A percentile compares a stretch with the other conserved stretches of the same genome.
Evolutionary conservation across 2,329 filamentous ascomycete genomes (phyloP).

Genomic region (Penicillium psychrosexuale): DNA sequence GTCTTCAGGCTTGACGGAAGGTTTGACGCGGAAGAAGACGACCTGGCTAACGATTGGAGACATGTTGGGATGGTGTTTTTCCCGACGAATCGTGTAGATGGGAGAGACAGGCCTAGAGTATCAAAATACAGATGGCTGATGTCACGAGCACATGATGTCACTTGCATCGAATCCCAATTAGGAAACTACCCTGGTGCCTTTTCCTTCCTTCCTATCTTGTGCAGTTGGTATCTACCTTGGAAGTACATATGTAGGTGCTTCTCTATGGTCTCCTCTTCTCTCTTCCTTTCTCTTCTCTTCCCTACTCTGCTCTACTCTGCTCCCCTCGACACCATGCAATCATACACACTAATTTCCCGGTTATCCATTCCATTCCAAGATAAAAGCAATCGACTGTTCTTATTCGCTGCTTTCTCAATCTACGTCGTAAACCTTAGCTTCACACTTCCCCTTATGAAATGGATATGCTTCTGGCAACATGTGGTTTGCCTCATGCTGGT

Average conservation of each 20-base stretch:
- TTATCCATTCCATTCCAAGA: neutral
- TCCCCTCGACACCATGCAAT: neutral
- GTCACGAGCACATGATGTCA: slow-evolving; percentile 3
- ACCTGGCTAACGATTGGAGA: slow-evolving; percentile 32
- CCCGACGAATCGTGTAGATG: neutral
- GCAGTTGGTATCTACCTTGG: too few species aligned
- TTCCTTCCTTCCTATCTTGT: too few species aligned
- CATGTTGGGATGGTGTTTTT: slow-evolving; percentile 18
- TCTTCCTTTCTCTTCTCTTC: too few species aligned
- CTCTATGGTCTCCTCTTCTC: too few species aligned
- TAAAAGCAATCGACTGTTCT: neutral
- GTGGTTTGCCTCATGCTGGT: neutral
- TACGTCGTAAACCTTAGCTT: neutral
- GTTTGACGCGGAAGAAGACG: slow-evolving; percentile 38
- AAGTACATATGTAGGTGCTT: too few species aligned
- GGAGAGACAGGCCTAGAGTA: neutral
- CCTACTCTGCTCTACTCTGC: neutral
- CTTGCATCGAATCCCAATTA: neutral
- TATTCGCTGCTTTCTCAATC: neutral
- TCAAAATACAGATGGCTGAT: slow-evolving; percentile 1
- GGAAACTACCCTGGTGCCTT: neutral
- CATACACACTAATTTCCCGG: neutral
- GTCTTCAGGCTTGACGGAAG: slow-evolving; percentile 39
- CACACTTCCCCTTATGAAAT: neutral
- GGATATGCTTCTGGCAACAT: neutral